phyloP scores from a whole-genome alignment of 148 eudicot genomes.

The Vaccinium vitisidaea region DNA sequence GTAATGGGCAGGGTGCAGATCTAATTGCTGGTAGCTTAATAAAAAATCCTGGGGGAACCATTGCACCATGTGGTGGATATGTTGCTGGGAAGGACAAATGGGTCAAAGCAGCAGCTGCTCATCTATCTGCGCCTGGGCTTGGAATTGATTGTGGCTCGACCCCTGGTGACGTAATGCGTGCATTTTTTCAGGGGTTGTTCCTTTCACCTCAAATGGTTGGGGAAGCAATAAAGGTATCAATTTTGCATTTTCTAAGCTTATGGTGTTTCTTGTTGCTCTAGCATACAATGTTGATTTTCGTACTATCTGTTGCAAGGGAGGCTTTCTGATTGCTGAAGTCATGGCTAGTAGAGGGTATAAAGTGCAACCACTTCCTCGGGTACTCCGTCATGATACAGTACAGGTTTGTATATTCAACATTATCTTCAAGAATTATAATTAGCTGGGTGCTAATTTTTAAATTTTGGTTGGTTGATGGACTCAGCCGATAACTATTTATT shows the following conservation, averaged over 20 bases:
- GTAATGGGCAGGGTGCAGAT: conserved; percentile 82
- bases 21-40: conserved; percentile 93
- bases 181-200: conserved; percentile 83
- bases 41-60: conserved; percentile 97
- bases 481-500: neutral
- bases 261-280: neutral
- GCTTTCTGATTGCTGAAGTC: conserved; percentile 87
- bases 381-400: conserved; percentile 78
- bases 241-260: neutral
- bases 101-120: conserved; percentile 96
- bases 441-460: neutral
- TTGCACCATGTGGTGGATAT: conserved; percentile 98
- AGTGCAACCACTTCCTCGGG: conserved; percentile 85
- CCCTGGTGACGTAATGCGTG: conserved; percentile 84
- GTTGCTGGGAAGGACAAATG: conserved; percentile 82
- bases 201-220: conserved; percentile 99
- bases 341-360: conserved; percentile 76
- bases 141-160: conserved; percentile 94
- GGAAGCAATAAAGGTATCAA: conserved; percentile 80
- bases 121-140: conserved; percentile 94
- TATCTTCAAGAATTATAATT: neutral
- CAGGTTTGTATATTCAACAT: conserved; percentile 46
- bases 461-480: neutral
- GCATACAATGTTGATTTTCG: neutral
- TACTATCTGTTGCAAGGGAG: conserved; percentile 49